These are phyloP conservation scores for Debaryomyces psychrophilus DNA, from an alignment of 1,139 yeast species.

Conservation along the genomic window DNA sequence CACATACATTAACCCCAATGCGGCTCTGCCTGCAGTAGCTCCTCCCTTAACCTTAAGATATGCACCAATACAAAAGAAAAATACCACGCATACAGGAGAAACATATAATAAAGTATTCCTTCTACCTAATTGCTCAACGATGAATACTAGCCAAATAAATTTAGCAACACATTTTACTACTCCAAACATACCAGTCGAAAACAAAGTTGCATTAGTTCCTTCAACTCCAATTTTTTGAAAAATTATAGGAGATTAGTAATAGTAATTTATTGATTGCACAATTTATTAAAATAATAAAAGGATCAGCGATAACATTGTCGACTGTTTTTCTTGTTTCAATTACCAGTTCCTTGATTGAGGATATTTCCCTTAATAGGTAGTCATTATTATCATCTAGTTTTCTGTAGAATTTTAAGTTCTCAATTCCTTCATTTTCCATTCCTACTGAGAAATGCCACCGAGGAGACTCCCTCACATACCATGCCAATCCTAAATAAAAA, in stretches of 20 bases:
- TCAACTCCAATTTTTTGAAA: conserved; percentile 34
- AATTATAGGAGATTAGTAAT: conserved; percentile 36
- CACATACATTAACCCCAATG: conserved; percentile 49
- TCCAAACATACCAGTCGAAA: conserved; percentile 64
- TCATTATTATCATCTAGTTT: conserved; percentile 28
- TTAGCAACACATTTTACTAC: conserved; percentile 49
- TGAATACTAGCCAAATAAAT: conserved; percentile 45
- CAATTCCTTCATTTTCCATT: conserved; percentile 36
- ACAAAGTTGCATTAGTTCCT: conserved; percentile 45
- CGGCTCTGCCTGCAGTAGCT: conserved; percentile 48
- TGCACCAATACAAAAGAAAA: conserved; percentile 54
- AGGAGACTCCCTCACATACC: conserved; percentile 50
- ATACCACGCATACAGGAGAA: conserved; percentile 47
- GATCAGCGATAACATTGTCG: conserved; percentile 30
- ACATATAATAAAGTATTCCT: conserved; percentile 47
- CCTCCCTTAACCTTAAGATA: conserved; percentile 43
- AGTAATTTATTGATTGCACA: conserved; percentile 38
- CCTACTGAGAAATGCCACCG: conserved; percentile 45
- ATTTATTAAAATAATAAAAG: conserved; percentile 30
- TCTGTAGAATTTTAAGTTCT: conserved; percentile 33
- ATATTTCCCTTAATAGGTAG: conserved; percentile 31
- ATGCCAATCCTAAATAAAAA: conserved; percentile 40
- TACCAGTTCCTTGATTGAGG: conserved; percentile 25
- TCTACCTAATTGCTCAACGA: conserved; percentile 52
- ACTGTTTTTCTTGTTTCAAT: conserved; percentile 22